Evolutionary conservation across 169 alveolate genomes (phyloP).

Genomic region (Plasmodium knowlesi): DNA sequence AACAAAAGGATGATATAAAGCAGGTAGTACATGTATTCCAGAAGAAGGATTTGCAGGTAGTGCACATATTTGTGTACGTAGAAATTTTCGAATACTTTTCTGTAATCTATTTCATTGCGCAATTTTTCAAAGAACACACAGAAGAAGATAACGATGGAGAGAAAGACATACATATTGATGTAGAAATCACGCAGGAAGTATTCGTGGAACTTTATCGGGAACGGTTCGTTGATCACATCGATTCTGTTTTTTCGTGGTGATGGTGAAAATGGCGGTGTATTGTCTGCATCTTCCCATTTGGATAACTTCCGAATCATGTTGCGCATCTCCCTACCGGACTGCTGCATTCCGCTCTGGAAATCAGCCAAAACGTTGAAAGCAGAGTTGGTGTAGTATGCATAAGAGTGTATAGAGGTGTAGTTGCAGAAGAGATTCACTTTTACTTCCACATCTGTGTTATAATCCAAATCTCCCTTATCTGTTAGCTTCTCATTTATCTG

Average conservation of each 20-base stretch:
- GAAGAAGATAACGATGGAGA: slow-evolving; percentile 64
- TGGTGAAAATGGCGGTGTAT: background rate
- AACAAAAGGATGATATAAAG: slow-evolving; percentile 31
- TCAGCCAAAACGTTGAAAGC: slow-evolving; percentile 36
- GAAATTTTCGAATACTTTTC: slow-evolving; percentile 42
- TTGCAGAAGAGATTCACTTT: slow-evolving; percentile 48
- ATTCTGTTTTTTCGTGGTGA: background rate
- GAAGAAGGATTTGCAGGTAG: slow-evolving; percentile 37
- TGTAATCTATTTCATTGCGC: slow-evolving; percentile 54
- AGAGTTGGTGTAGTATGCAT: slow-evolving; percentile 60
- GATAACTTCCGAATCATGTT: background rate
- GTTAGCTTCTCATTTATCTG: slow-evolving; percentile 19
- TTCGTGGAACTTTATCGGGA: slow-evolving; percentile 48
- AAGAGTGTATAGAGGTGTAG: slow-evolving; percentile 59
- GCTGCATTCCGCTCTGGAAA: slow-evolving; percentile 13
- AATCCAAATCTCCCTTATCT: background rate
- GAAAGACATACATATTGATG: slow-evolving; percentile 59
- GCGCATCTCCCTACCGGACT: background rate
- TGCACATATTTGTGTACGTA: slow-evolving; percentile 36
- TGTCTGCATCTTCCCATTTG: background rate
- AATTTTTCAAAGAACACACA: slow-evolving; percentile 68
- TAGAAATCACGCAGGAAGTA: slow-evolving; percentile 63
- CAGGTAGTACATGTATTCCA: slow-evolving; percentile 36
- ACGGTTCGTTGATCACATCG: slow-evolving; percentile 44
- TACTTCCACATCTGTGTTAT: slow-evolving; percentile 17